Conservation (phyloP, 2,329 filamentous ascomycete species). For the Curvularia hawaiiensis region DNA sequence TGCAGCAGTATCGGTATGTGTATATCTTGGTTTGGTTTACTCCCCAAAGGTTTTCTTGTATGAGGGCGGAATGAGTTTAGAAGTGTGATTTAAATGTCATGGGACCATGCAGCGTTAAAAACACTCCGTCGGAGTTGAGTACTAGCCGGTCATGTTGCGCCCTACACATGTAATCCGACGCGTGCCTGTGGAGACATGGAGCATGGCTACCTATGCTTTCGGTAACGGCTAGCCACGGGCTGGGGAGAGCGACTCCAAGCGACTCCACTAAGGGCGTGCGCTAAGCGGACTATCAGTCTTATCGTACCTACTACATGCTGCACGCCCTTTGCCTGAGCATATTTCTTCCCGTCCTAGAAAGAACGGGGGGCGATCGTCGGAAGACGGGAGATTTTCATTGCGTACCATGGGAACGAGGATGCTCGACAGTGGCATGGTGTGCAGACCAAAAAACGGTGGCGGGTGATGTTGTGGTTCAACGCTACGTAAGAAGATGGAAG, state of each 20-base stretch:
- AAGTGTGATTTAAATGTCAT: background rate
- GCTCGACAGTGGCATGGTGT: background rate
- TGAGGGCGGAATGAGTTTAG: background rate
- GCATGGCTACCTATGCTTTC: conserved; percentile 24
- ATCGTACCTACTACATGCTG: conserved; percentile 1
- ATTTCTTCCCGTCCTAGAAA: background rate
- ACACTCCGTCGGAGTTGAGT: background rate
- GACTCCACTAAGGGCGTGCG: conserved; percentile 19
- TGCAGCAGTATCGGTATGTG: background rate
- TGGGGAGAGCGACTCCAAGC: conserved; percentile 28
- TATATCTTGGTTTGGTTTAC: background rate
- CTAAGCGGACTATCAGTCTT: conserved; percentile 15
- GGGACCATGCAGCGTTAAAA: conserved; percentile 8
- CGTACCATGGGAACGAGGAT: conserved; percentile 1
- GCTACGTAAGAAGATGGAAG: conserved; percentile 28
- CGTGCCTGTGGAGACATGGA: conserved; percentile 23
- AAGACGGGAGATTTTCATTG: no score
- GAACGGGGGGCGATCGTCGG: background rate
- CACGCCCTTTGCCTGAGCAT: conserved; percentile 18
- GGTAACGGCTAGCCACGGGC: conserved; percentile 43
- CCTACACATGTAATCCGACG: conserved; percentile 30
- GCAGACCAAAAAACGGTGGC: conserved; percentile 1
- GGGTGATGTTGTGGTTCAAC: conserved; percentile 9
- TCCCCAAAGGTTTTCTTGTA: background rate
- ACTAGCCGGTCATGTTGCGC: conserved; percentile 16